Percentiles rank a stretch among this genome's conserved stretches.
Conservation (phyloP, 768 basidiomycete genomes). For the Tricholoma bakamatsutake region DNA sequence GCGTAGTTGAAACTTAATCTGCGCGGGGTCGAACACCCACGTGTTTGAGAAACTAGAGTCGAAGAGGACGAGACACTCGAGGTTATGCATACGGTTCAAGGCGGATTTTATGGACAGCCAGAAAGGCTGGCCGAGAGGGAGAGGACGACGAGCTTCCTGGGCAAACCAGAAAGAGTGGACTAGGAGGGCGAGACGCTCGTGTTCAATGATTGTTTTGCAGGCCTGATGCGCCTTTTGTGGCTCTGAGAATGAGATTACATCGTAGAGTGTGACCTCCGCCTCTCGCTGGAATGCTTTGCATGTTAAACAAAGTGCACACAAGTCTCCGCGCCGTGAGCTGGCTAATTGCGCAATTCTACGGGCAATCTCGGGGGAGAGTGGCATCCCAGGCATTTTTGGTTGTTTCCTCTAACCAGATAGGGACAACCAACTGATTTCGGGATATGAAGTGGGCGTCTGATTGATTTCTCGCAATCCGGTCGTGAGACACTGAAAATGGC, state of each 20-base stretch:
- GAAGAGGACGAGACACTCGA: slow-evolving; percentile 38
- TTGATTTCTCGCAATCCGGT: not conserved
- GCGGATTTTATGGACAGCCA: slow-evolving; percentile 40
- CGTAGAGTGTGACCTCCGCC: slow-evolving; percentile 44
- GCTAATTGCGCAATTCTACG: slow-evolving; percentile 33
- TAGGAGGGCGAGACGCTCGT: slow-evolving; percentile 30
- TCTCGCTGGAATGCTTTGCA: slow-evolving; percentile 42
- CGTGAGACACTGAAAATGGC: not conserved
- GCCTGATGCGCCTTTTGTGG: slow-evolving; percentile 28
- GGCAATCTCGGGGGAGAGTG: slow-evolving; percentile 39
- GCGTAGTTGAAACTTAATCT: slow-evolving; percentile 38
- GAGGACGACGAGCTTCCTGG: slow-evolving; percentile 24
- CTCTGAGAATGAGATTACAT: slow-evolving; percentile 32
- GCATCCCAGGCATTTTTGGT: slow-evolving; percentile 13
- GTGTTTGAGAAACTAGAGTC: slow-evolving; percentile 33
- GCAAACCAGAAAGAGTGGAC: slow-evolving; percentile 40
- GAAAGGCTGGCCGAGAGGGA: slow-evolving; percentile 26
- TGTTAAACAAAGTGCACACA: slow-evolving; percentile 37
- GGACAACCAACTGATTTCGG: not conserved
- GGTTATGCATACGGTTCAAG: slow-evolving; percentile 35
- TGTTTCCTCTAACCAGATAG: not conserved
- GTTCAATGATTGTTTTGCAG: slow-evolving; percentile 31
- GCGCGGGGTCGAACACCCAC: slow-evolving; percentile 40
- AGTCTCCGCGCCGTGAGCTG: slow-evolving; percentile 25
- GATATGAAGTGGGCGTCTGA: not conserved